These are phyloP conservation scores for Haplographium delicatum DNA, from an alignment of 495 filamentous ascomycete genomes.

Conservation along the genomic window DNA sequence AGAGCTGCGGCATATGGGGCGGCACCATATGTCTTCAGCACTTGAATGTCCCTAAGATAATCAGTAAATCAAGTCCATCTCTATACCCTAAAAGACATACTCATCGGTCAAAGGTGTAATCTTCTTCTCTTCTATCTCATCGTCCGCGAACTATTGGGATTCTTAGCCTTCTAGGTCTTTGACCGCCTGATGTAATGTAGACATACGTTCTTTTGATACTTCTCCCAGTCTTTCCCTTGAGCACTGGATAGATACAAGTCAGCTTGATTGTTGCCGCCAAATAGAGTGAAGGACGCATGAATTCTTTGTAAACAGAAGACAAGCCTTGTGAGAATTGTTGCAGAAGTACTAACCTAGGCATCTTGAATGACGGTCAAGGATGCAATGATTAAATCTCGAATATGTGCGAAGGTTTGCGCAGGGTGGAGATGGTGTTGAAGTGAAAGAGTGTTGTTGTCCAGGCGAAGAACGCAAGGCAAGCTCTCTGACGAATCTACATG, in stretches of 20 bases:
- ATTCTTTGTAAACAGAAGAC: no score
- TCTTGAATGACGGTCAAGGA: conserved; percentile 3
- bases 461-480: conserved; percentile 13
- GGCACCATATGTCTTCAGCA: conserved; percentile 97
- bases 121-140: conserved; percentile 98
- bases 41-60: conserved; percentile 81
- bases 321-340: background rate
- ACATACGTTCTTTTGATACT: conserved; percentile 75
- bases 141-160: conserved; percentile 63
- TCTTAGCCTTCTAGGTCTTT: background rate
- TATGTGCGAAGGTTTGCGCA: background rate
- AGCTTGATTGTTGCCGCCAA: background rate
- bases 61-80: conserved; percentile 10
- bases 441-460: conserved; percentile 3
- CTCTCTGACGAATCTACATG: conserved; percentile 3
- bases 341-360: conserved; percentile 7
- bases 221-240: conserved; percentile 93
- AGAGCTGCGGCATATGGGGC: conserved; percentile 88
- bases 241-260: conserved; percentile 66
- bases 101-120: conserved; percentile 94
- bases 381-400: background rate
- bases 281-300: background rate
- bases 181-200: background rate
- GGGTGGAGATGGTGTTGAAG: conserved; percentile 1
- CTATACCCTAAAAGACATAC: conserved; percentile 46